Evolutionary conservation across 1,284 basidiomycete genomes (phyloP), one percentile per base, ranked within the genome.

Genomic region (Ustilago esculenta): DNA sequence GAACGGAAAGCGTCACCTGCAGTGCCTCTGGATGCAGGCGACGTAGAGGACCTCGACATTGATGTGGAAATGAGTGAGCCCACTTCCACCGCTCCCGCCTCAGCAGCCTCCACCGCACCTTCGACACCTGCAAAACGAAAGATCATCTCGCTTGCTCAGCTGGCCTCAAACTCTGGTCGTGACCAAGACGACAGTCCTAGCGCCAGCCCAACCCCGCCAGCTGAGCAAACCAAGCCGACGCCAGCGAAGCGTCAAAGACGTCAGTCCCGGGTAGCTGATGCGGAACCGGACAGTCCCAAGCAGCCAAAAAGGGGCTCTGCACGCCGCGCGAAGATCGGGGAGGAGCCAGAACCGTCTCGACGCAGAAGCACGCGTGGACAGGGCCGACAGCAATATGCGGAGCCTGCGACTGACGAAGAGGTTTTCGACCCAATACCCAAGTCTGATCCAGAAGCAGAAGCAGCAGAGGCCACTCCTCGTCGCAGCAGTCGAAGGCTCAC

Each of bases 91-190:
- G 32, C 14, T 2, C 9, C 21, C 9, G 42, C 39, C 3, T 27
- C 44, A 1, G 37, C 39, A 21, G 32, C 50, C 18, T 34, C 49
- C 2, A 30, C 33, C 1, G 40, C 41, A n/a, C 20, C 35, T 4
- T 57, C 43, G 1, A 52, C 64, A 10, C 57, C 57, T 20, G 32
- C 20, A n/a, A 69, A 70, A 32, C 39, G 66, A 18, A 61, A 56
- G 36, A 66, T 73, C 51, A 53, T 68, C 66, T 70, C 65, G 17
- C 50, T 66, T 4, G 65, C 65, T 24, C 65, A 69, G 15, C 59
- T 69, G 7, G 59, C 65, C 18, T 57, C 58, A 25, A 53, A 35
- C 2, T 42, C 56, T 7, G 52, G 18, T 4, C 37, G 43, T 5
- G 50, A 51, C 6, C 35, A 39, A 15, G 55, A 47, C 21, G 49